Percentiles rank a stretch among this genome's conserved stretches.
Conservation (phyloP, 805 yeast genomes). For the Geotrichum ghanense region DNA sequence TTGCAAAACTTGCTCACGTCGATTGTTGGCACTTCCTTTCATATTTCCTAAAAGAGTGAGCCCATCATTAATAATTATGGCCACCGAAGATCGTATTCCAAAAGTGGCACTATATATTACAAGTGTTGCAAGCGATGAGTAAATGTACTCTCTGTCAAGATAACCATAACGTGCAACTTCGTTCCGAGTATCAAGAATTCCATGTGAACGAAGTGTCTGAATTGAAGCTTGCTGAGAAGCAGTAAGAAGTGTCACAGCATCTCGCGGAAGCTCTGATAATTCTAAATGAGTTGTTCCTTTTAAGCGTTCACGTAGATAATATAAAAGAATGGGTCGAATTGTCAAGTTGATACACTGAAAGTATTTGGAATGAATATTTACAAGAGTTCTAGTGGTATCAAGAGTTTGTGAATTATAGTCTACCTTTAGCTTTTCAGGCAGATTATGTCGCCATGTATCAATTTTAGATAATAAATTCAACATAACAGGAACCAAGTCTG, state of each 20-base stretch:
- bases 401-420: conserved; percentile 8
- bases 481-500: background rate
- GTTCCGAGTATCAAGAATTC: conserved; percentile 4
- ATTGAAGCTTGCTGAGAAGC: conserved; percentile 17
- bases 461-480: conserved; percentile 7
- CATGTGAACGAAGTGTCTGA: conserved; percentile 12
- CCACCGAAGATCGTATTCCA: conserved; percentile 1
- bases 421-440: conserved; percentile 10
- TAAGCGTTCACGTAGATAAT: conserved; percentile 16
- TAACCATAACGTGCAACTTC: conserved; percentile 13
- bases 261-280: conserved; percentile 9
- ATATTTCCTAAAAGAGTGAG: background rate
- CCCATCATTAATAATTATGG: background rate
- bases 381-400: conserved; percentile 10
- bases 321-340: conserved; percentile 16
- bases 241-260: conserved; percentile 11
- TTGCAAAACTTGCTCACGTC: background rate
- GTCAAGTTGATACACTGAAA: conserved; percentile 17
- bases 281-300: conserved; percentile 7
- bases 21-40: background rate
- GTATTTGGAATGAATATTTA: conserved; percentile 16
- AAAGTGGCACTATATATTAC: conserved; percentile 15
- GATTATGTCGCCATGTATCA: conserved; percentile 12
- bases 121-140: conserved; percentile 17
- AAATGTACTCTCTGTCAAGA: conserved; percentile 17